phyloP scores from a whole-genome alignment of 305 asterid genomes.

The Solanum hybrid region DNA sequence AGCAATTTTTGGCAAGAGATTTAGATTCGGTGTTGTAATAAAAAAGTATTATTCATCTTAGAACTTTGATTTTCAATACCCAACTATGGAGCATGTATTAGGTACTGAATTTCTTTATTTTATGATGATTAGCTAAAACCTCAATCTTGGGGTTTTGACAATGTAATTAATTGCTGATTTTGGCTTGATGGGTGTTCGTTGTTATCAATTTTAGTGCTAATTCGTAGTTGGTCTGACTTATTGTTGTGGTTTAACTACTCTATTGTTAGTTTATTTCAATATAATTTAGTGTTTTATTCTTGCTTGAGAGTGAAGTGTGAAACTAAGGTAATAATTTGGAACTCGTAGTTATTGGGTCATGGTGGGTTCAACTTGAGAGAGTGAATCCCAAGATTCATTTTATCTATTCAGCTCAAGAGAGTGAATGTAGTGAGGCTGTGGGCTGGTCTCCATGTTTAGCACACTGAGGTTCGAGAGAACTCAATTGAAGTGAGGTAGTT shows the following conservation, averaged over 20 bases:
- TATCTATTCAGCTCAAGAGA: background rate
- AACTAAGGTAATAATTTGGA: background rate
- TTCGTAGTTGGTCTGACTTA: background rate
- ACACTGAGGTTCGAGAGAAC: background rate
- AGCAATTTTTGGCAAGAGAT: background rate
- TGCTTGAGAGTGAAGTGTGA: background rate
- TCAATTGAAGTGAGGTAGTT: background rate
- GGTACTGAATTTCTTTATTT: background rate
- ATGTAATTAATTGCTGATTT: background rate
- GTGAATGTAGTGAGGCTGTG: background rate
- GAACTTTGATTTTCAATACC: background rate
- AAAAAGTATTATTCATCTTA: background rate
- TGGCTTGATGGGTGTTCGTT: background rate
- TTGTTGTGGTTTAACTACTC: background rate
- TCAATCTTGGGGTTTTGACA: background rate
- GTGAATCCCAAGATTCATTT: background rate
- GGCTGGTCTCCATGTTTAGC: background rate
- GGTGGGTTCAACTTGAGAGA: background rate
- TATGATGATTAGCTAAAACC: background rate
- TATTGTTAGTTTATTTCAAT: background rate
- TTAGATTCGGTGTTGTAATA: background rate
- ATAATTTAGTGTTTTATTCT: background rate
- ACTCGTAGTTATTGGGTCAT: background rate
- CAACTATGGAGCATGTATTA: background rate
- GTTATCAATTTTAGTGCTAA: background rate